Evolutionary conservation across 805 yeast genomes (phyloP).

Genomic region (Pichia nakasei): DNA sequence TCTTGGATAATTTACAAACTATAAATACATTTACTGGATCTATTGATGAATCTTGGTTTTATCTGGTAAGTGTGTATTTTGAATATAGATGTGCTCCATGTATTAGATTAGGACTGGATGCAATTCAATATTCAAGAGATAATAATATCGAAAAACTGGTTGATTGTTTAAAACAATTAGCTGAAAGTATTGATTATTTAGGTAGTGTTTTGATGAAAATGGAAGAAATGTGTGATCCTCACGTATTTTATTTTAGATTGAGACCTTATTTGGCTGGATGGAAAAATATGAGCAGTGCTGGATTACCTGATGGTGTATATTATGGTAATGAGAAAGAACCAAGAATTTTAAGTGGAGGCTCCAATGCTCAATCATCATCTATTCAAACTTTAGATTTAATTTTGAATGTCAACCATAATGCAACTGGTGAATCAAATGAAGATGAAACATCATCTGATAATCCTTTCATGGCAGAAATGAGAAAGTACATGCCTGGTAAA

Average conservation of each 20-base stretch:
- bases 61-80: constrained; percentile 77
- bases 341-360: constrained; percentile 72
- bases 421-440: constrained; percentile 44
- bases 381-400: constrained; percentile 80
- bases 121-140: constrained; percentile 47
- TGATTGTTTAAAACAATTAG: constrained; percentile 49
- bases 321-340: constrained; percentile 60
- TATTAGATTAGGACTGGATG: constrained; percentile 57
- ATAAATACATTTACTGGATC: constrained; percentile 83
- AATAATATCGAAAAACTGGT: constrained; percentile 35
- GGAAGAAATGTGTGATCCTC: constrained; percentile 95
- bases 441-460: constrained; percentile 16
- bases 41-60: constrained; percentile 90
- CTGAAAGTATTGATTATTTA: constrained; percentile 65
- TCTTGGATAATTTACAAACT: constrained; percentile 65
- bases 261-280: constrained; percentile 93
- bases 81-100: constrained; percentile 76
- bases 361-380: constrained; percentile 87
- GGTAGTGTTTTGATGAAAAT: constrained; percentile 68
- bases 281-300: constrained; percentile 84
- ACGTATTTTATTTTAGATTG: constrained; percentile 74
- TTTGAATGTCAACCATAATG: constrained; percentile 65
- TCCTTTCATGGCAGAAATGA: constrained; percentile 72
- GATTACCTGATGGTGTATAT: constrained; percentile 64
- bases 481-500: constrained; percentile 80